Base-by-base conservation (phyloP, 345 rosid genomes). In the Ceriops decandra region DNA sequence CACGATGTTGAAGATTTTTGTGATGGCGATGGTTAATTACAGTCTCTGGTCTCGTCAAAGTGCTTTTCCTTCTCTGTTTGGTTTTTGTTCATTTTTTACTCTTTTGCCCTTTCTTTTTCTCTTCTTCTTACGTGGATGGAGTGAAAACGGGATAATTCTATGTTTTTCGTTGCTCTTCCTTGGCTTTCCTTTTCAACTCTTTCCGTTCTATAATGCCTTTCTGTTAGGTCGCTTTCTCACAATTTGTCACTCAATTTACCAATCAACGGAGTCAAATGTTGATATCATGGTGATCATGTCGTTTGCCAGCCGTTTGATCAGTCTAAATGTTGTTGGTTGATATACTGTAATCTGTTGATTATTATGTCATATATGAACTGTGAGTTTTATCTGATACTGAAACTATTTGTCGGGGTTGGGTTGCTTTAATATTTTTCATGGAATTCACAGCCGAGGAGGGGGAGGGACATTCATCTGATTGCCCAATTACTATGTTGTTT, bases 81-180 rank as follows among this genome's bases (percentile, higher is more conserved):
- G 38, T 65, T 64, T 68, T 72, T 57, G 51, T 21, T 35, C 30
- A 53, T 21, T 61, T 69, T 35, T 33, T 33, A 33, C 9, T 47
- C 46, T 61, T 69, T 51, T 9, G 46, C 15, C 32, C 8, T 24
- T 35, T 62, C 38, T 15, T 16, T 59, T 57, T 62, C 59, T 68
- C 73, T 73, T 66, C 38, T 26, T 69, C 76, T 64, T 57, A 66
- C 57, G 51, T 68, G 21, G 82, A 69, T 74, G 85, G 80, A 83
- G 81, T 69, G 70, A 63, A 77, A 76, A 72, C 61, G 72, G 79
- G 72, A 47, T 57, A 62, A 51, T 63, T 59, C 78, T 68, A 68
- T 64, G 69, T 68, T 68, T 57, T 57, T 46, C 58, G 36, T 74
- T 72, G 38, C 64, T 66, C 22, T 52, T 65, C 72, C 71, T 71